Percentiles rank a stretch among this genome's conserved stretches.
Conservation (phyloP, 805 yeast species). For the Ascoidea asiatica region DNA sequence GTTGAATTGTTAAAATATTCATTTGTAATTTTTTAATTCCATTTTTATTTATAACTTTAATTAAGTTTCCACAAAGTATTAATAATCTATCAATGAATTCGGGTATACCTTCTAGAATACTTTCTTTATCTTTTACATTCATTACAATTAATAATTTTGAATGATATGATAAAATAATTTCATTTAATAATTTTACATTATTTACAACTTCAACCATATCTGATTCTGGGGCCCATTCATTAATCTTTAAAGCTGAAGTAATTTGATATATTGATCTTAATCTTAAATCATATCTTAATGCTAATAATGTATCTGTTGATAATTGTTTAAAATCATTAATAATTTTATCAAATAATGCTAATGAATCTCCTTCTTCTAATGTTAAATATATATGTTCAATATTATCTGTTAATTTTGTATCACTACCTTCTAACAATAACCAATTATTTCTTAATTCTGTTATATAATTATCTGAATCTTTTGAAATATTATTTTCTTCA, state of each 20-base stretch:
- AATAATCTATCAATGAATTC: constrained; percentile 35
- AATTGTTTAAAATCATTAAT: constrained; percentile 14
- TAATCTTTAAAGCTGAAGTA: constrained; percentile 31
- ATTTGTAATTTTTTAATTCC: constrained; percentile 48
- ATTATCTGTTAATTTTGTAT: constrained; percentile 4
- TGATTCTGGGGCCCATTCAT: constrained; percentile 35
- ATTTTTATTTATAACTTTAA: constrained; percentile 36
- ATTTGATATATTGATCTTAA: constrained; percentile 38
- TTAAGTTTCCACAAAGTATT: constrained; percentile 35
- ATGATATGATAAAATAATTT: constrained; percentile 31
- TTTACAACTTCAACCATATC: constrained; percentile 51
- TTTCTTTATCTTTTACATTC: constrained; percentile 15
- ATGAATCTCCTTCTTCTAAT: constrained; percentile 5
- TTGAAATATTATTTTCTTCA: neutral
- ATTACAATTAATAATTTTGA: constrained; percentile 24
- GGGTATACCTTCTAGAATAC: constrained; percentile 35
- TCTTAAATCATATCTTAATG: constrained; percentile 45
- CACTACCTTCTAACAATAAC: constrained; percentile 8
- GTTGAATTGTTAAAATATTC: constrained; percentile 56
- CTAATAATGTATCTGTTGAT: constrained; percentile 18
- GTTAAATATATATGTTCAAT: constrained; percentile 3
- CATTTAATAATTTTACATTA: constrained; percentile 35
- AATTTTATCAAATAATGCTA: constrained; percentile 16
- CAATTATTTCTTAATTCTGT: constrained; percentile 7
- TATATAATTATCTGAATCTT: constrained; percentile 1